Conservation (phyloP, 495 filamentous ascomycete species). For the Xylaria bambusicola region DNA sequence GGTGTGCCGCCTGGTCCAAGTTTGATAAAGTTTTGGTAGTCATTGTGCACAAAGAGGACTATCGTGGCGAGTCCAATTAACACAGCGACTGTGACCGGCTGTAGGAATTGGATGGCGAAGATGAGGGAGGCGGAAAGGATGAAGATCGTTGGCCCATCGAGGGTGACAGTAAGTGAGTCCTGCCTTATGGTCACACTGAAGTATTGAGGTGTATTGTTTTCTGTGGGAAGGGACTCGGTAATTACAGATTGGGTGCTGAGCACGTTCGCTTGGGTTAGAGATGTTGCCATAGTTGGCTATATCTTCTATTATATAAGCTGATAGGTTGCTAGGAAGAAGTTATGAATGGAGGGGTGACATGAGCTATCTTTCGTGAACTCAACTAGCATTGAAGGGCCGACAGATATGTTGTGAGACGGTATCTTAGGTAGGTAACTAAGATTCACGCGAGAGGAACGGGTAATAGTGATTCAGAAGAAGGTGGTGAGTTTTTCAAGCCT, state of each 20-base stretch:
- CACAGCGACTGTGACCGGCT: conserved; percentile 46
- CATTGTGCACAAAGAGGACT: conserved; percentile 63
- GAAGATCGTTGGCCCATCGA: conserved; percentile 48
- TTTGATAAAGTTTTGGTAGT: conserved; percentile 74
- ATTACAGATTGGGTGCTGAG: conserved; percentile 11
- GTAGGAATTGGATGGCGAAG: conserved; percentile 49
- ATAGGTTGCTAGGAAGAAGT: background rate
- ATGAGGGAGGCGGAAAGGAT: conserved; percentile 47
- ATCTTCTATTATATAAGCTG: too few relatives aligned
- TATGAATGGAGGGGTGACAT: background rate
- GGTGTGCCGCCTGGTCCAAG: conserved; percentile 84
- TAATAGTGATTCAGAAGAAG: background rate
- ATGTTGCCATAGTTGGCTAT: conserved; percentile 14
- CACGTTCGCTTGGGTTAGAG: conserved; percentile 17
- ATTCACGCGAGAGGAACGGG: background rate
- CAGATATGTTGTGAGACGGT: background rate
- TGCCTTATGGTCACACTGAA: conserved; percentile 50
- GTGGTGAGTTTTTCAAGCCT: too few relatives aligned
- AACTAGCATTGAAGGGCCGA: background rate
- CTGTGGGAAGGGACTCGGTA: background rate
- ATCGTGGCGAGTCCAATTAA: conserved; percentile 53
- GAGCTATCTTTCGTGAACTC: background rate
- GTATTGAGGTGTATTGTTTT: conserved; percentile 16
- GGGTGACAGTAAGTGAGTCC: conserved; percentile 50
- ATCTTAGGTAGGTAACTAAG: background rate